Conservation (phyloP, 768 basidiomycete species). For the Royoungia palumana region DNA sequence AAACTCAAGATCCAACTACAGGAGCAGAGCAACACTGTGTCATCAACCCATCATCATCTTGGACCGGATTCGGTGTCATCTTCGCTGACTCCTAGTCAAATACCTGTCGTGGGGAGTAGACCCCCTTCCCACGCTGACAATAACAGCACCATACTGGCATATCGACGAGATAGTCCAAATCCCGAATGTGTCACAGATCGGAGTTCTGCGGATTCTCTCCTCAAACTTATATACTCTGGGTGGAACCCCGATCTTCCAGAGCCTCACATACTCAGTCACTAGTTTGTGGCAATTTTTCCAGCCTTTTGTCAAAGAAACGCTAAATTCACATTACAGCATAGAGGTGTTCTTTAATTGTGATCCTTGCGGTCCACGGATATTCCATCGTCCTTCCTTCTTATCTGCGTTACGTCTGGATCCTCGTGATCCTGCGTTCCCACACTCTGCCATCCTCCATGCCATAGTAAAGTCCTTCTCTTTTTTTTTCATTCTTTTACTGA, state of each 20-base stretch:
- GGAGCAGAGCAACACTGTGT: slow-evolving; percentile 43
- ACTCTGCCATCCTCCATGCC: slow-evolving; percentile 86
- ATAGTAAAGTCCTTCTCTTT: slow-evolving; percentile 51
- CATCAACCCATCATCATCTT: slow-evolving; percentile 19
- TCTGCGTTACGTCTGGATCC: slow-evolving; percentile 79
- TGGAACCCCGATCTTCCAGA: slow-evolving; percentile 87
- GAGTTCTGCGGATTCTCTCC: slow-evolving; percentile 48
- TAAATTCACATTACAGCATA: slow-evolving; percentile 47
- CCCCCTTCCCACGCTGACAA: background rate
- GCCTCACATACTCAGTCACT: slow-evolving; percentile 67
- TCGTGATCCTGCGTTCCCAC: slow-evolving; percentile 79
- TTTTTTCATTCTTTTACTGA: slow-evolving; percentile 10
- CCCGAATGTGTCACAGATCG: slow-evolving; percentile 45
- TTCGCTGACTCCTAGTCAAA: slow-evolving; percentile 18
- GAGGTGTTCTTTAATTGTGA: slow-evolving; percentile 88
- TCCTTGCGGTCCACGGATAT: slow-evolving; percentile 79
- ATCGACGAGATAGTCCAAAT: slow-evolving; percentile 47
- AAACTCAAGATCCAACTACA: slow-evolving; percentile 61
- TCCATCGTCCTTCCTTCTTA: slow-evolving; percentile 79
- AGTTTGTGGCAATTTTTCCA: slow-evolving; percentile 47
- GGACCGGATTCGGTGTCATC: slow-evolving; percentile 23
- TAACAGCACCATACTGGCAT: slow-evolving; percentile 1
- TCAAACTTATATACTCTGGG: slow-evolving; percentile 69
- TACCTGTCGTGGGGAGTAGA: slow-evolving; percentile 5
- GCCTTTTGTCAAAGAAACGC: slow-evolving; percentile 2